Base-by-base conservation (phyloP, 495 filamentous ascomycete genomes). In the Aspergillus biplanus region DNA sequence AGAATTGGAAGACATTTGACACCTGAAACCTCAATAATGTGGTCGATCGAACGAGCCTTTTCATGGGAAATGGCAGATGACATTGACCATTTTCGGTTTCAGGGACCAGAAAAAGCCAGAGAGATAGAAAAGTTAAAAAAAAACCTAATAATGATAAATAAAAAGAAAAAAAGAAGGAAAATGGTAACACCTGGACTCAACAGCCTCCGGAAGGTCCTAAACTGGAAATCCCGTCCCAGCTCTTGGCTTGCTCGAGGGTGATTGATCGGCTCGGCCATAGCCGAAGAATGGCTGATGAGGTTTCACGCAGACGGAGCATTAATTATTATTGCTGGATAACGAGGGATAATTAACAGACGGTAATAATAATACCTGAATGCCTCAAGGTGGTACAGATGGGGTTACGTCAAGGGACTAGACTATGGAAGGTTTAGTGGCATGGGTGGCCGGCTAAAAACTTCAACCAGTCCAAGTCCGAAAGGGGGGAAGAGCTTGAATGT, bases 121-220 rank as follows among this genome's bases (percentile, higher is more conserved):
- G 8, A 44, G n/a, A 44, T 13, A 44, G 8, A 44, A 12, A 44
- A 12, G 39, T 7, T 6, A 44, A 4, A 11, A 2, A 12, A 44
- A n/a, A n/a, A n/a, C n/a, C n/a, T n/a, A n/a, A 27, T 6, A n/a
- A 44, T 44, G 39, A 44, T 44, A n/a, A n/a, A 44, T 44, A n/a
- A 44, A 44, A 15, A 15, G 39, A 15, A 44, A 44, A 44, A 44
- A 44, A 9, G 15, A 44, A 44, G 15, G 15, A 44, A 44, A 44
- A 44, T 9, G 39, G 39, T 44, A 1, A 44, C 15, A 44, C 15
- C n/a, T n/a, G n/a, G n/a, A n/a, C n/a, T n/a, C 15, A 15, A 15
- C 21, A 44, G 47, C 21, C n/a, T 50, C 8, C 54, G 54, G 61
- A 27, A 63, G 44, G 18, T 32, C 61, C 54, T 32, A 49, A 63